phyloP scores from a whole-genome alignment of 75 land plant genomes.

The Isoetes taiwanensis region DNA sequence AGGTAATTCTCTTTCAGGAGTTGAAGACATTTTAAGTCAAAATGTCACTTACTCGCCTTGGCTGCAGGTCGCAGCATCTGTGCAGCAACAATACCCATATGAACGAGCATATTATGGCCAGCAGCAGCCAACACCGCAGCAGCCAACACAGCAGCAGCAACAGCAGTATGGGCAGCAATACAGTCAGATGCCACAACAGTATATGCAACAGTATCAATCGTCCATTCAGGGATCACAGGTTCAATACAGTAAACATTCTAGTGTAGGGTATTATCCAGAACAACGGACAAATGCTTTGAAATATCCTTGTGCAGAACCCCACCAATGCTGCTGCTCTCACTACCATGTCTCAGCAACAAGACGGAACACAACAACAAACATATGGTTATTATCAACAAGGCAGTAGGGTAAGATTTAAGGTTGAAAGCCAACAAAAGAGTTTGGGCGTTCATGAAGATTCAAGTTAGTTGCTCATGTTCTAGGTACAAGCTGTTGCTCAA shows the following conservation, averaged over 20 bases:
- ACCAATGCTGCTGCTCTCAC: not conserved
- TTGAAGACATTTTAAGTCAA: not conserved
- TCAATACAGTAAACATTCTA: too few relatives aligned
- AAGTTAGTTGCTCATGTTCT: not conserved
- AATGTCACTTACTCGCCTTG: not conserved
- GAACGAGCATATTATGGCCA: not conserved
- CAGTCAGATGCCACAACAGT: not conserved
- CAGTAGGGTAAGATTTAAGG: not conserved
- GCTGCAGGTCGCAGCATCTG: not conserved
- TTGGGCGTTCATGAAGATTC: not conserved
- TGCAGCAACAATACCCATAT: not conserved
- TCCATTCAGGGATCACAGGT: not conserved
- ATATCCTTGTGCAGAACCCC: slow-evolving; percentile 7
- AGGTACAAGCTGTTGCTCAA: not conserved
- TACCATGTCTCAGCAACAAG: not conserved
- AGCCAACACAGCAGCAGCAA: slow-evolving; percentile 12
- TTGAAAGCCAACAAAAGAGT: not conserved
- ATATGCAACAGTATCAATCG: not conserved
- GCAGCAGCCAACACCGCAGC: slow-evolving; percentile 1
- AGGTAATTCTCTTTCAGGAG: not conserved
- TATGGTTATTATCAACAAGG: slow-evolving; percentile 16
- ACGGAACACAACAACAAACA: slow-evolving; percentile 13
- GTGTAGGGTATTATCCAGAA: slow-evolving; percentile 15
- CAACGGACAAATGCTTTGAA: slow-evolving; percentile 7
- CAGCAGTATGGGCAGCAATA: slow-evolving; percentile 13